Evolutionary conservation across 345 rosid genomes (phyloP), one percentile per base, ranked within the genome.

Genomic region (Eutrema japonicum): DNA sequence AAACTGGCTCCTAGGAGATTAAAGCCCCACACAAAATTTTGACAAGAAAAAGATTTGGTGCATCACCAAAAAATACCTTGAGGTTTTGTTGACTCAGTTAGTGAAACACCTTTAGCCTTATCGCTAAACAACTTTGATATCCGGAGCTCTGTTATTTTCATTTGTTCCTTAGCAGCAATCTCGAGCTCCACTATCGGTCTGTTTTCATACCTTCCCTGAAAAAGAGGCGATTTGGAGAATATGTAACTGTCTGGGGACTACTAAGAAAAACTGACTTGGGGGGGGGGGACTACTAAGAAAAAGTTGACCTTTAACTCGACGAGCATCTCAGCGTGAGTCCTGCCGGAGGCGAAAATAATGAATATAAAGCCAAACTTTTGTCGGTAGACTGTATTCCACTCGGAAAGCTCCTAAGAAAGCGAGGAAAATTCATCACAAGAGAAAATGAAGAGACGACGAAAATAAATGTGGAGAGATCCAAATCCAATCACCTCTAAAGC

Each of bases 101-200:
- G 48, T 10, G 82, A 74, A 27, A 74, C 66, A 70, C 54, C 72
- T 71, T 64, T 72, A 38, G 14, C 76, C 74, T 82, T 85, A 11
- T 79, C 66, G 8, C 86, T 71, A 75, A 92, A 82, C 47, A 95
- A 87, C 78, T 92, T 95, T 50, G 83, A 86, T 10, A 95, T 88
- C 32, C 97, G 93, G 56, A 90, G 81, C 82, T 95, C 96, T 27
- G 82, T 91, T 71, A 95, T 26, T 77, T 92, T 87, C 99, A 92
- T 88, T 76, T 92, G 99, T 79, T 92, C 96, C 70, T 79, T 83
- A 40, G 99, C 96, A 60, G 96, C 97, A 77, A 77, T 81, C 84
- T 92, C 97, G 42, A 92, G 82, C 79, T 95, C 97, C 18, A 84
- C 70, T 48, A 95, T 80, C 10, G 96, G 96, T 80, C 88, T 86